Percentiles rank a stretch among this genome's conserved stretches.
phyloP scores from a whole-genome alignment of 192 early-diverging fungal genomes.

The Backusella psychrophila region DNA sequence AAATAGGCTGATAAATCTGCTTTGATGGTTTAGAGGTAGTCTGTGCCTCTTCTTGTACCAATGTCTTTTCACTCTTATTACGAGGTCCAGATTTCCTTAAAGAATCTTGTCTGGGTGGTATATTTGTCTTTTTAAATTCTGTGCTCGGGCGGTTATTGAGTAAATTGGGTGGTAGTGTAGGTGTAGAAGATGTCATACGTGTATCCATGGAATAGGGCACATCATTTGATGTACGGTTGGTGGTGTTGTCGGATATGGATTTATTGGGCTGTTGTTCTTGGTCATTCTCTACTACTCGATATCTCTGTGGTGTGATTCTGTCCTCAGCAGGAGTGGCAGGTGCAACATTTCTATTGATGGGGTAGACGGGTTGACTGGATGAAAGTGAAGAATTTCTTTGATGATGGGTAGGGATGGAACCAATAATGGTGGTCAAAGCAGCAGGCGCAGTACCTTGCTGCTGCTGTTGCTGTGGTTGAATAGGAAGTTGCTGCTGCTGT shows the following conservation, averaged over 20 bases:
- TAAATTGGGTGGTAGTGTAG: background rate
- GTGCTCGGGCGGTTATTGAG: background rate
- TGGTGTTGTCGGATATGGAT: background rate
- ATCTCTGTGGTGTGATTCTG: background rate
- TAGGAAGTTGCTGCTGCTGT: background rate
- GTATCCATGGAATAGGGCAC: background rate
- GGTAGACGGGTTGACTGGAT: background rate
- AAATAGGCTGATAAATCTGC: background rate
- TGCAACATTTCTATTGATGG: background rate
- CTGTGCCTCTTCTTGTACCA: background rate
- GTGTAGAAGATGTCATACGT: background rate
- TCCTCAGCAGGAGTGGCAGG: background rate
- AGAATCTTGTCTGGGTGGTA: slow-evolving; percentile 17
- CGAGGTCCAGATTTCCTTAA: background rate
- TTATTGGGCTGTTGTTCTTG: slow-evolving; percentile 11
- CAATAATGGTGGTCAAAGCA: slow-evolving; percentile 1
- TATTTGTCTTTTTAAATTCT: background rate
- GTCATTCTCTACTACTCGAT: background rate
- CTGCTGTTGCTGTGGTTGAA: background rate
- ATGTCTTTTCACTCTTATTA: background rate
- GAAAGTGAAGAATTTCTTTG: slow-evolving; percentile 2
- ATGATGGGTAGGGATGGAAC: background rate
- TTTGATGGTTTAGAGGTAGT: background rate
- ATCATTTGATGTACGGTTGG: background rate
- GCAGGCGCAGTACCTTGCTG: background rate